Base-by-base conservation (phyloP, 2,329 filamentous ascomycete species). In the Podosphaera fusca region DNA sequence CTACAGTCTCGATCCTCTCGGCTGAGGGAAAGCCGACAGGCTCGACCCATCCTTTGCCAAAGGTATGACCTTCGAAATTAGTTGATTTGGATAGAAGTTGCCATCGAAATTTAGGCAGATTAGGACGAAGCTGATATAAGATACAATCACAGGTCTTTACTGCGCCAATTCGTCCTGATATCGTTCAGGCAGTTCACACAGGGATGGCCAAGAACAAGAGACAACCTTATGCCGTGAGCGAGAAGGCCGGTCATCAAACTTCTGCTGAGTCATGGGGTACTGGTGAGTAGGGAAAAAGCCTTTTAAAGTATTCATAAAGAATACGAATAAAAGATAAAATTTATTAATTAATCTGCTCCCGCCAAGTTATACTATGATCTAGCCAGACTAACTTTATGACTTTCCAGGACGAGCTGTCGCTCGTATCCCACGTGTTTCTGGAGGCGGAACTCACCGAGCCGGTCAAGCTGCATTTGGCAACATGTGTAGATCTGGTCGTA, bases 131-230 rank as follows among this genome's bases (percentile, higher is more conserved):
- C 58, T 51, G 57, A 61, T 66, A 59, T 65, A 60, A 55, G 47
- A 35, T 52, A 55, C 56, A 56, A 55, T 29, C 58, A 63, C 60
- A 68, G 75, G 90, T 98, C 78, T 98, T 98, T 85, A 82, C 81
- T 75, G 81, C 86, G 68, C 92, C 92, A 68, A 96, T 98, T 80
- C 90, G 92, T 74, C 86, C 89, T 70, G 92, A 98, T 77, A 95
- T 98, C 73, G 92, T 98, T 72, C 90, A 96, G 73, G 74, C 74
- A 66, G 82, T 96, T 70, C 92, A 98, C 84, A 94, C 87, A 70
- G 92, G 92, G 71, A 94, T 98, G 80, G 90, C 90, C 73, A 98
- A 98, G 87, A 98, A 98, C 84, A 95, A 94, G 84, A 85, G 92
- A 74, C 92, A 98, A 78, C 89, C 92, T 68, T 98, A 98, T 75